Percentiles rank a stretch among this genome's conserved stretches.
Evolutionary conservation across 352 stramenopile genomes (phyloP).

Genomic region (Pythium dissotocum): DNA sequence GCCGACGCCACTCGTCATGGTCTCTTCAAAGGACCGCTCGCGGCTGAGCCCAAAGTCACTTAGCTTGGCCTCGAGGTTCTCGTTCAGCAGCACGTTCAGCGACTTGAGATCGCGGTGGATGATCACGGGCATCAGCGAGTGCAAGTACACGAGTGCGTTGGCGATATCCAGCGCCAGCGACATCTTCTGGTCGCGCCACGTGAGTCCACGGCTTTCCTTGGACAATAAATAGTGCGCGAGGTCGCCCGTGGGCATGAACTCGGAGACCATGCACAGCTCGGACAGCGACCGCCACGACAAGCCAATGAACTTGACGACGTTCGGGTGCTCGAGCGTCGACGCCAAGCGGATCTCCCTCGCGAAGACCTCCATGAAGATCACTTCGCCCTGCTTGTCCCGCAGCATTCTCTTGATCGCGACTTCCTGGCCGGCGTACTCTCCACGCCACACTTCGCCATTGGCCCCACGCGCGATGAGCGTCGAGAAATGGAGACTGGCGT

Average conservation of each 20-base stretch:
- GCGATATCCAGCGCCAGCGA: constrained; percentile 46
- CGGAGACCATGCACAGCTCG: constrained; percentile 27
- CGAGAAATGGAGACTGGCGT: constrained; percentile 23
- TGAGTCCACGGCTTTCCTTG: constrained; percentile 25
- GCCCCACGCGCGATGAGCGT: constrained; percentile 21
- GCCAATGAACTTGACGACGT: constrained; percentile 28
- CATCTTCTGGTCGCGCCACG: constrained; percentile 49
- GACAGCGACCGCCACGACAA: constrained; percentile 26
- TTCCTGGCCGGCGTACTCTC: constrained; percentile 11
- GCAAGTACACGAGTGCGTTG: constrained; percentile 46
- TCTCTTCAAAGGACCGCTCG: constrained; percentile 27
- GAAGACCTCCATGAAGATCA: constrained; percentile 25
- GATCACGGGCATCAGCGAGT: too few species aligned
- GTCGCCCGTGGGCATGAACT: constrained; percentile 28
- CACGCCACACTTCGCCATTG: constrained; percentile 33
- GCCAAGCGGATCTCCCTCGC: constrained; percentile 29
- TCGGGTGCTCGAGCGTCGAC: constrained; percentile 26
- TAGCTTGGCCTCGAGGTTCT: constrained; percentile 36
- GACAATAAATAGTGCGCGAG: constrained; percentile 23
- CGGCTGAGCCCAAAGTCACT: constrained; percentile 13
- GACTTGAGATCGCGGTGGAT: too few species aligned
- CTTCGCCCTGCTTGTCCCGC: constrained; percentile 13
- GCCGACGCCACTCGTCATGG: not conserved
- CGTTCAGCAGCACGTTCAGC: constrained; percentile 18
- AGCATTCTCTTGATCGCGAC: constrained; percentile 30